Evolutionary conservation across 768 basidiomycete species (phyloP), one percentile per base, ranked within the genome.

Genomic region (Fomitopsis pulvina): DNA sequence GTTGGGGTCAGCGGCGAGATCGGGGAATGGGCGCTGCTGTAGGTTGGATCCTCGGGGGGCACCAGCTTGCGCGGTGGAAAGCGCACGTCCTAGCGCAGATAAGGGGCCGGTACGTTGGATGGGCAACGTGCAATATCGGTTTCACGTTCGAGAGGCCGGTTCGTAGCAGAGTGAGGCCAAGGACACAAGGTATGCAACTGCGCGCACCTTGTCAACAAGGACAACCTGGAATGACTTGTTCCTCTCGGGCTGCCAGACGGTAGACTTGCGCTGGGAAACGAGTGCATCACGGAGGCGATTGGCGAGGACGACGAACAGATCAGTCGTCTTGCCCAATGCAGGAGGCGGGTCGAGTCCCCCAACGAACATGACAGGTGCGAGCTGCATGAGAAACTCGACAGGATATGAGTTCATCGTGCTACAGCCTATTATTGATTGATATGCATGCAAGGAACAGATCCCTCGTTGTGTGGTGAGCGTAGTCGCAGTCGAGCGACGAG

Each of bases 401-500:
- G 93, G 94, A 72, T 95, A 96, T 27, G 89, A 88, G 68, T 94
- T 94, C 94, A 96, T 94, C 41, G 50, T 47, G n/a, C n/a, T n/a
- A n/a, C n/a, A n/a, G n/a, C n/a, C n/a, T n/a, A n/a, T n/a, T n/a
- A n/a, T n/a, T n/a, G n/a, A n/a, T n/a, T n/a, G n/a, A n/a, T n/a
- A n/a, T n/a, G n/a, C n/a, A n/a, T n/a, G n/a, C n/a, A n/a, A n/a
- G n/a, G n/a, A n/a, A n/a, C n/a, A n/a, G n/a, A n/a, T n/a, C n/a
- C n/a, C n/a, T n/a, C n/a, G n/a, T n/a, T n/a, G n/a, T n/a, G n/a
- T n/a, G n/a, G n/a, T n/a, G n/a, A n/a, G n/a, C n/a, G n/a, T n/a
- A n/a, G n/a, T n/a, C n/a, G n/a, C n/a, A n/a, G n/a, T n/a, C n/a
- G n/a, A n/a, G n/a, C n/a, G n/a, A n/a, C n/a, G n/a, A n/a, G n/a